A percentile compares a stretch with the other conserved stretches of the same genome.
Conservation (phyloP, 2,329 filamentous ascomycete genomes). For the Verticillium nubilum region DNA sequence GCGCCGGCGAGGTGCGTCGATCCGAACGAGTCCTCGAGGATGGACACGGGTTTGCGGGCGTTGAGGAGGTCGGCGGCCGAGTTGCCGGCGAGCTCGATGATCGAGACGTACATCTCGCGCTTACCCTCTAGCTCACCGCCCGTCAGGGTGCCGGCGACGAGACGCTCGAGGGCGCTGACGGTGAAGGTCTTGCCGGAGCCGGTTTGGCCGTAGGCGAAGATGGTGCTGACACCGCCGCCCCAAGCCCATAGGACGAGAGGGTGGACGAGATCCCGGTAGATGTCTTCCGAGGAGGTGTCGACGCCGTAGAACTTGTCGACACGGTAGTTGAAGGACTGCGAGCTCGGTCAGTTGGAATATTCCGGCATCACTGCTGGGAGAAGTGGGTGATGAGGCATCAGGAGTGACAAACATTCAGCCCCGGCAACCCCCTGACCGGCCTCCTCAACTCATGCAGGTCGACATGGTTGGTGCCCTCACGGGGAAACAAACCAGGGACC, state of each 20-base stretch:
- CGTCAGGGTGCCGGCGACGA: conserved; percentile 31
- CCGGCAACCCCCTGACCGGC: conserved; percentile 22
- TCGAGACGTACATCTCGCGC: conserved; percentile 27
- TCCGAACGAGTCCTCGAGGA: conserved; percentile 41
- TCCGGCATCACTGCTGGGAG: background rate
- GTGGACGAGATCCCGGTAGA: conserved; percentile 34
- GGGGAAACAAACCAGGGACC: conserved; percentile 19
- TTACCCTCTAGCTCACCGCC: conserved; percentile 14
- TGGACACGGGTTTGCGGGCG: conserved; percentile 30
- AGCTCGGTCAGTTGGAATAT: background rate
- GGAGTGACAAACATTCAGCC: conserved; percentile 23
- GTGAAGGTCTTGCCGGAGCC: conserved; percentile 43
- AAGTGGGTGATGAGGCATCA: too few relatives aligned
- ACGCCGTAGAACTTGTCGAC: conserved; percentile 30
- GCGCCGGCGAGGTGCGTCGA: conserved; percentile 37
- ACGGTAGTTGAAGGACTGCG: conserved; percentile 26
- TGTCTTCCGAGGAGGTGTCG: conserved; percentile 26
- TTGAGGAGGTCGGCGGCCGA: conserved; percentile 30
- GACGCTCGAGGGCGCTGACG: conserved; percentile 32
- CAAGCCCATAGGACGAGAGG: conserved; percentile 39
- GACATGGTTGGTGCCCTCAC: conserved; percentile 14
- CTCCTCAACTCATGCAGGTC: conserved; percentile 32
- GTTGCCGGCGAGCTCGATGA: conserved; percentile 34
- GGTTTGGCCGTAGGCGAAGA: conserved; percentile 44
- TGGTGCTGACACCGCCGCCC: conserved; percentile 40